phyloP scores from a whole-genome alignment of 2,329 filamentous ascomycete genomes.

The Paraphoma sp. region DNA sequence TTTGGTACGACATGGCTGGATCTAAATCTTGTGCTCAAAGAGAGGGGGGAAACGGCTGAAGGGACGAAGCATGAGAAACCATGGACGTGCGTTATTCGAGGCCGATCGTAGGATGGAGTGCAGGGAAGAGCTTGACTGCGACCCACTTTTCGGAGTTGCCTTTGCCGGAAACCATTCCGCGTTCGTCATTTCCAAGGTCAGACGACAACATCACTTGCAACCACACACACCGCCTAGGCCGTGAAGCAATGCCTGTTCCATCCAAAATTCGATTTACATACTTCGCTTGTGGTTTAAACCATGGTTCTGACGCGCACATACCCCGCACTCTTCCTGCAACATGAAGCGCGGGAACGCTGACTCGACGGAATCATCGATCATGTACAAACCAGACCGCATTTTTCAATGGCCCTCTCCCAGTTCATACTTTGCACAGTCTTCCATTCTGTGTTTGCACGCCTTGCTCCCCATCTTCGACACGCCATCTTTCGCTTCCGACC shows the following conservation, averaged over 20 bases:
- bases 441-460: constrained; percentile 31
- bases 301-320: too few species aligned
- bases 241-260: too few species aligned
- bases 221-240: neutral
- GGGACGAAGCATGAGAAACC: too few species aligned
- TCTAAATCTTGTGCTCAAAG: neutral
- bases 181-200: neutral
- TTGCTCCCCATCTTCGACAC: constrained; percentile 25
- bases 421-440: constrained; percentile 30
- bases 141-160: constrained; percentile 1
- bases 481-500: constrained; percentile 34
- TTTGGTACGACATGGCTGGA: neutral
- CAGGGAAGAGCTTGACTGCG: constrained; percentile 2
- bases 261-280: too few species aligned
- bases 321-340: too few species aligned
- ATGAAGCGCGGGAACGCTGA: neutral
- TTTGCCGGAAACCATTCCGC: neutral
- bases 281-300: too few species aligned
- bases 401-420: too few species aligned
- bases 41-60: too few species aligned
- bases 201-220: constrained; percentile 4
- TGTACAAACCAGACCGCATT: too few species aligned
- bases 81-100: neutral
- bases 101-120: neutral
- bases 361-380: neutral